A percentile compares a stretch with the other conserved stretches of the same genome.
Conservation (phyloP, 257 asterid species). For the Lycium barbarum region DNA sequence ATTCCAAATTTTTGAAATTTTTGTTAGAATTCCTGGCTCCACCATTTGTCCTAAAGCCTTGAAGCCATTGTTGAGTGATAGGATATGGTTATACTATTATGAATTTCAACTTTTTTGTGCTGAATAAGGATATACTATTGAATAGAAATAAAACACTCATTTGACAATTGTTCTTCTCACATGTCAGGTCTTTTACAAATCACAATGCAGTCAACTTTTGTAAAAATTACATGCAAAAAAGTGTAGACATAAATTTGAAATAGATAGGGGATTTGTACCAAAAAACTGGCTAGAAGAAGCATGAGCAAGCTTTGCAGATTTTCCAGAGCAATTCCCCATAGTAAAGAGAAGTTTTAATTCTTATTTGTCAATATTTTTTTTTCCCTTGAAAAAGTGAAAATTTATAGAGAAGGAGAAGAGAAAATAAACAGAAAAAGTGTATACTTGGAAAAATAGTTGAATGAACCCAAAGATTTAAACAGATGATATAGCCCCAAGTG, state of each 20-base stretch:
- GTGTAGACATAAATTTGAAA: neutral
- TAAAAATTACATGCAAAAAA: neutral
- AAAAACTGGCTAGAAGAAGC: constrained; percentile 78
- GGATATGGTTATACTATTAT: too few relatives aligned
- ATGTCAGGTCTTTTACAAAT: neutral
- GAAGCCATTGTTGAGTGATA: neutral
- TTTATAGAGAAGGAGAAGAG: constrained; percentile 1
- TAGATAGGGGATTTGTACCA: constrained; percentile 43
- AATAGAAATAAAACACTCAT: too few relatives aligned
- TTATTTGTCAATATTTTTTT: neutral
- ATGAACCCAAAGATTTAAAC: neutral
- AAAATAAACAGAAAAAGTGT: neutral
- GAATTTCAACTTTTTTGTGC: too few relatives aligned
- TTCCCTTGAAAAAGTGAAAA: neutral
- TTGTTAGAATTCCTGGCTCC: neutral
- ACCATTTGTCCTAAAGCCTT: neutral
- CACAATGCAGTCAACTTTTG: neutral
- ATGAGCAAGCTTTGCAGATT: constrained; percentile 72
- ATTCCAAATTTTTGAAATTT: neutral
- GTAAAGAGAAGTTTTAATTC: neutral
- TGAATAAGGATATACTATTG: too few relatives aligned
- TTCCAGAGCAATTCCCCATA: constrained; percentile 80
- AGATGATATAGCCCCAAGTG: neutral
- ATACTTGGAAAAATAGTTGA: neutral
- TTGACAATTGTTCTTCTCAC: too few relatives aligned